Conservation (phyloP, 2,329 filamentous ascomycete species). For the Hymenoscyphus occultus region DNA sequence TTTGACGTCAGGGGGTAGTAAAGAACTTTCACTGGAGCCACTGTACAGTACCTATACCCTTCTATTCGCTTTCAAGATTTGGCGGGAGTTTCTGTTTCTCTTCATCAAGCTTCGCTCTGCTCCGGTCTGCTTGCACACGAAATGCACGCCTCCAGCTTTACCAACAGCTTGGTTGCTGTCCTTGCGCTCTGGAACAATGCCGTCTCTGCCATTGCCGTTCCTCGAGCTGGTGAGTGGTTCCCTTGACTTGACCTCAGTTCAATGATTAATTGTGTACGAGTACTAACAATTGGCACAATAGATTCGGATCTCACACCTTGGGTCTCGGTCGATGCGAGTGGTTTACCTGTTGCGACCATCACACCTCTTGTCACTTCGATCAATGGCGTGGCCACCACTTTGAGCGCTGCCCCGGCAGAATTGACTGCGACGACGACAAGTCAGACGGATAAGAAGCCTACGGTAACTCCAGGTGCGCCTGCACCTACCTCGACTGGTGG, state of each 20-base stretch:
- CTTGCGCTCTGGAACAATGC: constrained; percentile 5
- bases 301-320: constrained; percentile 25
- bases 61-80: no score
- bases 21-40: not conserved
- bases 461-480: constrained; percentile 15
- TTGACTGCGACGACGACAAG: constrained; percentile 26
- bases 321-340: constrained; percentile 32
- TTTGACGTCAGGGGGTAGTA: not conserved
- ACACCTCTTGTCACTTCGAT: constrained; percentile 30
- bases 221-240: constrained; percentile 9
- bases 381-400: constrained; percentile 27
- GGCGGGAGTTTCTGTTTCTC: not conserved
- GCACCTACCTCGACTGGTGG: constrained; percentile 24
- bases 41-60: not conserved
- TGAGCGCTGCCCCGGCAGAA: constrained; percentile 24
- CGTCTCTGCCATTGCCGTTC: constrained; percentile 9
- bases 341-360: constrained; percentile 27
- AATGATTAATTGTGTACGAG: not conserved
- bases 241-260: no score
- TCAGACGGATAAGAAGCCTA: constrained; percentile 16
- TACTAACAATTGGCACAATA: constrained; percentile 2
- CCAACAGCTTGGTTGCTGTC: constrained; percentile 14
- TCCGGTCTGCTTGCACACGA: not conserved
- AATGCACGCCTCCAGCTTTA: constrained; percentile 12
- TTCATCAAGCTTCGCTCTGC: not conserved